These are phyloP conservation scores for Phytophthora palmivora DNA, from an alignment of 352 stramenopile genomes.

Conservation along the genomic window DNA sequence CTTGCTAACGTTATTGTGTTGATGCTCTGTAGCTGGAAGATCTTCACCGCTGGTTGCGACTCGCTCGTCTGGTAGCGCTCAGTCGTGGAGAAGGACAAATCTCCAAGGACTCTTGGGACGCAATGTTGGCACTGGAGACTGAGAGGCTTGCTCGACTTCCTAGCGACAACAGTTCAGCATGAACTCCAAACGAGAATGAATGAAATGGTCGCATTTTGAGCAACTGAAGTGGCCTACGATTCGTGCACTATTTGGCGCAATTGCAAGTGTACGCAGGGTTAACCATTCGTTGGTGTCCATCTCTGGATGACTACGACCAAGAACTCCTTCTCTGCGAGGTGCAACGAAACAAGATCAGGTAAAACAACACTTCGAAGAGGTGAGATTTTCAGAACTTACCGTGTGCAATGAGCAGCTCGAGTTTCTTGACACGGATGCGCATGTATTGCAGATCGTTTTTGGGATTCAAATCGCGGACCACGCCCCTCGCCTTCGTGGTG, in stretches of 20 bases:
- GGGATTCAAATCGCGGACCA: constrained; percentile 95
- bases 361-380: background rate
- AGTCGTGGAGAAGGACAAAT: constrained; percentile 67
- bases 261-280: constrained; percentile 6
- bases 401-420: constrained; percentile 94
- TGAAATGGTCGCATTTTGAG: constrained; percentile 17
- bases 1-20: constrained; percentile 7
- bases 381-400: constrained; percentile 59
- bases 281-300: constrained; percentile 75
- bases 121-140: constrained; percentile 66
- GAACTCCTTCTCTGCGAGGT: constrained; percentile 88
- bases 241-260: constrained; percentile 10
- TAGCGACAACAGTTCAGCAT: constrained; percentile 14
- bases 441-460: constrained; percentile 96
- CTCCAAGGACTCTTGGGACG: constrained; percentile 54
- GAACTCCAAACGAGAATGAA: constrained; percentile 18
- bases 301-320: constrained; percentile 95
- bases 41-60: constrained; percentile 76
- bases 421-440: constrained; percentile 92
- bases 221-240: constrained; percentile 16
- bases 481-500: constrained; percentile 89
- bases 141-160: constrained; percentile 44
- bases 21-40: constrained; percentile 64
- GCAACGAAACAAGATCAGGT: constrained; percentile 1
- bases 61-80: constrained; percentile 74